Evolutionary conservation across 441 rosid species (phyloP).

Genomic region (Pelargonium myrrhifolium): DNA sequence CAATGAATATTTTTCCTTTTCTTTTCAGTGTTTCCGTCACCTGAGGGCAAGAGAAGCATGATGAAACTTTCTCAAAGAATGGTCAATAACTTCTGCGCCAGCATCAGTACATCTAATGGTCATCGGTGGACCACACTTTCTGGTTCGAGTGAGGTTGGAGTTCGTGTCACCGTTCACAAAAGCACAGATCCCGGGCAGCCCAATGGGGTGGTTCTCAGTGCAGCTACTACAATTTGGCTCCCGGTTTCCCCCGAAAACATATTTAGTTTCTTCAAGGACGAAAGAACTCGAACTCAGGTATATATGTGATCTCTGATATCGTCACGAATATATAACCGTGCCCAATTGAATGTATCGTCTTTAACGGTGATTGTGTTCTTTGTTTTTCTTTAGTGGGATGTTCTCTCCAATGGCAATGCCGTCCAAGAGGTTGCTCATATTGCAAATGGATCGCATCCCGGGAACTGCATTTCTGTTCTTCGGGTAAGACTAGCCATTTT

Average conservation of each 20-base stretch:
- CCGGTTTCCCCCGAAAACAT: slow-evolving; percentile 66
- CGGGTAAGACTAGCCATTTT: slow-evolving; percentile 44
- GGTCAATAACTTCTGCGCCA: slow-evolving; percentile 68
- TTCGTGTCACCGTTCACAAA: slow-evolving; percentile 75
- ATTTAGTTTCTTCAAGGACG: slow-evolving; percentile 83
- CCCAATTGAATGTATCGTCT: not conserved
- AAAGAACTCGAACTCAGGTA: slow-evolving; percentile 89
- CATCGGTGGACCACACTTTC: slow-evolving; percentile 63
- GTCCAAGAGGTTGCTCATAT: slow-evolving; percentile 94
- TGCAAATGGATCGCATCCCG: slow-evolving; percentile 82
- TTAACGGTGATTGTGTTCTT: slow-evolving; percentile 10
- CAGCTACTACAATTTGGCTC: slow-evolving; percentile 88
- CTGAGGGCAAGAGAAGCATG: slow-evolving; percentile 89
- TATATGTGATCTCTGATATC: not conserved
- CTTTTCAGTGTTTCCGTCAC: slow-evolving; percentile 63
- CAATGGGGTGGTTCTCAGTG: slow-evolving; percentile 76
- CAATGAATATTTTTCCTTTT: not conserved
- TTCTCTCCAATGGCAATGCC: slow-evolving; percentile 78
- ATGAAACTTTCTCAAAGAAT: slow-evolving; percentile 96
- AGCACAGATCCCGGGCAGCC: slow-evolving; percentile 71
- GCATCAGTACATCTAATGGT: slow-evolving; percentile 71
- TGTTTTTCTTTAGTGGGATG: slow-evolving; percentile 67
- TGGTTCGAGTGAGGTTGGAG: slow-evolving; percentile 53
- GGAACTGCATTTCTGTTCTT: slow-evolving; percentile 88
- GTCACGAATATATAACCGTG: too few relatives aligned